Evolutionary conservation across 352 stramenopile species (phyloP).

Genomic region (Globisporangium megalacanthum): DNA sequence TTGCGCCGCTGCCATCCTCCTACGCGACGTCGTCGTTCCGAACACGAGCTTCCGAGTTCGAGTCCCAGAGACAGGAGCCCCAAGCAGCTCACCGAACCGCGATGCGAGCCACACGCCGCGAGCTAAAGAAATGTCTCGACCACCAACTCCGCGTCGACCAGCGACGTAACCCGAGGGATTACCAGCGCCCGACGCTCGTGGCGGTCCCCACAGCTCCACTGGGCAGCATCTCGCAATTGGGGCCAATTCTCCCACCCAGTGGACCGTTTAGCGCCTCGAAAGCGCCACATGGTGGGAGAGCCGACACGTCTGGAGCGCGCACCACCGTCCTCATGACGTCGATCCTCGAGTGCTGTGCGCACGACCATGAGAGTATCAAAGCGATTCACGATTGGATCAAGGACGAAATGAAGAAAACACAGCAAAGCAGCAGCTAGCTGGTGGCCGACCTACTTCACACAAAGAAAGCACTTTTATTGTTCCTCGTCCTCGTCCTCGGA

Average conservation of each 20-base stretch:
- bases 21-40: background rate
- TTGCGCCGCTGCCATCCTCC: slow-evolving; percentile 4
- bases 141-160: slow-evolving; percentile 40
- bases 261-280: background rate
- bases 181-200: background rate
- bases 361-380: slow-evolving; percentile 36
- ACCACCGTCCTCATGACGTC: slow-evolving; percentile 33
- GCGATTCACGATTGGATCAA: slow-evolving; percentile 33
- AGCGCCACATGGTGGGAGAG: background rate
- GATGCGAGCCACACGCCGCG: slow-evolving; percentile 28
- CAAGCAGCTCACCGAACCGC: slow-evolving; percentile 18
- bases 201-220: background rate
- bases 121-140: slow-evolving; percentile 47
- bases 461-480: background rate
- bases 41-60: slow-evolving; percentile 3
- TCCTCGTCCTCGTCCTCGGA: slow-evolving; percentile 2
- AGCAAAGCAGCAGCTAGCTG: slow-evolving; percentile 5
- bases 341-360: slow-evolving; percentile 39
- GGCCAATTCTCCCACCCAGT: background rate
- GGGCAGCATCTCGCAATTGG: background rate
- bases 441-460: too few relatives aligned
- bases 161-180: slow-evolving; percentile 23
- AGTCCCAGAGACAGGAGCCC: slow-evolving; percentile 19
- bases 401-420: slow-evolving; percentile 37
- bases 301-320: slow-evolving; percentile 6